phyloP scores from a whole-genome alignment of 371 early-diverging fungal species.

The Capillidium rhysosporum region DNA sequence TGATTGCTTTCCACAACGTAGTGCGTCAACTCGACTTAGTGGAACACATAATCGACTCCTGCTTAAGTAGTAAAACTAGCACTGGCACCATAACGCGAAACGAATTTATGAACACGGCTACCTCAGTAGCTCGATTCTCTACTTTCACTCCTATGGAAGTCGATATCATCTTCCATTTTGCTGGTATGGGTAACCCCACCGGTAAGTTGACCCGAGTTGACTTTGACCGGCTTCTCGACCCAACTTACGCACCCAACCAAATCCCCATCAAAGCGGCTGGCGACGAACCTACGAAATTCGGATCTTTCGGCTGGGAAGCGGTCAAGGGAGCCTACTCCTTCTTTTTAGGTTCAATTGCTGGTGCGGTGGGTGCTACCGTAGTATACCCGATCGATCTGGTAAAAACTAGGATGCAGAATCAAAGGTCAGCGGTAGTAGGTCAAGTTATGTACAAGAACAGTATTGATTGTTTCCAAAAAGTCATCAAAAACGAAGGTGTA shows the following conservation, averaged over 20 bases:
- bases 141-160: constrained; percentile 67
- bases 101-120: constrained; percentile 36
- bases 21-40: constrained; percentile 53
- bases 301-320: constrained; percentile 16
- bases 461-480: constrained; percentile 58
- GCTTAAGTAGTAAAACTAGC: constrained; percentile 25
- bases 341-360: constrained; percentile 74
- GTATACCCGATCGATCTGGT: constrained; percentile 96
- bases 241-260: constrained; percentile 26
- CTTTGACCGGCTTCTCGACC: constrained; percentile 40
- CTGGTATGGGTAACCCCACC: constrained; percentile 33
- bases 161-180: constrained; percentile 60
- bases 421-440: constrained; percentile 78
- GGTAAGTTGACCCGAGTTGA: constrained; percentile 30
- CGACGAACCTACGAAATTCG: constrained; percentile 9
- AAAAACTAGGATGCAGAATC: constrained; percentile 97
- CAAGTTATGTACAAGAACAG: constrained; percentile 85
- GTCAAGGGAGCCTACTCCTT: constrained; percentile 42
- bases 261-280: constrained; percentile 5
- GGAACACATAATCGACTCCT: constrained; percentile 31
- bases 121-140: constrained; percentile 34
- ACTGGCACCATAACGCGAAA: constrained; percentile 34
- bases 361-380: constrained; percentile 87
- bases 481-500: constrained; percentile 79
- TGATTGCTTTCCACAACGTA: constrained; percentile 51